Percentiles rank a stretch among this genome's conserved stretches.
phyloP scores from a whole-genome alignment of 805 yeast species.

The Saccharomycopsis vini region DNA sequence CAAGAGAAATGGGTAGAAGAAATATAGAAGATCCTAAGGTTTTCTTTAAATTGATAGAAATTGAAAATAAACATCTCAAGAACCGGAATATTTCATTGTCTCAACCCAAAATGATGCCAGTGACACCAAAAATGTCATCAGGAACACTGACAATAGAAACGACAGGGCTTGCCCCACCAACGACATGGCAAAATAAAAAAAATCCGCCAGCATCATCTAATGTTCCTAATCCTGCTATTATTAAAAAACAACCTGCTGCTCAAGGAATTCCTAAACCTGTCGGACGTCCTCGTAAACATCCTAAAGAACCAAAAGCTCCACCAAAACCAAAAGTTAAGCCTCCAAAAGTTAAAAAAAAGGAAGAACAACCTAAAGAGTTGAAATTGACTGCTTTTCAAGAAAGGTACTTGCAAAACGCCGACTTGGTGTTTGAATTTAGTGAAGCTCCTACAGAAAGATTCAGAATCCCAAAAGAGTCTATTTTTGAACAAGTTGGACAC shows the following conservation, averaged over 20 bases:
- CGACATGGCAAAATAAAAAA: too few species aligned
- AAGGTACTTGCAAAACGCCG: constrained; percentile 56
- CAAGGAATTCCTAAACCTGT: constrained; percentile 1
- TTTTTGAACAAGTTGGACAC: constrained; percentile 47
- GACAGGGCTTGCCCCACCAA: too few species aligned
- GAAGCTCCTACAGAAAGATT: constrained; percentile 74
- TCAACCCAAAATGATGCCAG: too few species aligned
- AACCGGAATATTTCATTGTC: too few species aligned
- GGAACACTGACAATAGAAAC: too few species aligned
- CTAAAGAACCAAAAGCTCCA: constrained; percentile 11
- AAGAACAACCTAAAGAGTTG: constrained; percentile 33
- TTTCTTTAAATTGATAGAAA: constrained; percentile 16
- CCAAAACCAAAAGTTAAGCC: constrained; percentile 3
- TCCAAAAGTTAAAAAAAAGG: too few species aligned
- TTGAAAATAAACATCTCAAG: too few species aligned
- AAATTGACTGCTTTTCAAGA: constrained; percentile 72
- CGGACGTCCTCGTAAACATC: background rate
- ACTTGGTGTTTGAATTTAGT: constrained; percentile 73
- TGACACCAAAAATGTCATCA: too few species aligned
- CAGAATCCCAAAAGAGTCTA: constrained; percentile 64
- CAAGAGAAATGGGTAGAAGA: constrained; percentile 56
- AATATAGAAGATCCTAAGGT: constrained; percentile 17
- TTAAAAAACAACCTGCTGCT: constrained; percentile 9
- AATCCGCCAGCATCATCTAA: too few species aligned
- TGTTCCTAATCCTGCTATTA: too few species aligned